Percentiles rank a stretch among this genome's conserved stretches.
Conservation (phyloP, 2,329 filamentous ascomycete genomes). For the Talaromyces verruculosus region DNA sequence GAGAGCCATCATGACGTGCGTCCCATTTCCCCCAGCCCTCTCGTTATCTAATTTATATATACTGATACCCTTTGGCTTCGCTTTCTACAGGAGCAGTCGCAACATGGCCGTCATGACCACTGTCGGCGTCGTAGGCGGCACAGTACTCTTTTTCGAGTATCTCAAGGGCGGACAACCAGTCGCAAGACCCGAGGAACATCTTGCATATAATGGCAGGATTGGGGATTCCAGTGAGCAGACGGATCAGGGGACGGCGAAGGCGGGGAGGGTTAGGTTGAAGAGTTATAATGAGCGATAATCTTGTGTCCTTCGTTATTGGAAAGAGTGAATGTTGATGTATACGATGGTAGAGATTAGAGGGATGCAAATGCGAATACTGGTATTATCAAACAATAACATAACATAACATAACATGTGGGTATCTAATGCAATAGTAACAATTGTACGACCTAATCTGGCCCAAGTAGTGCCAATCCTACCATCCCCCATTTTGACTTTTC, state of each 20-base stretch:
- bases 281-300: conserved; percentile 16
- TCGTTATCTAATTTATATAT: no score
- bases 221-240: conserved; percentile 12
- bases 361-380: no score
- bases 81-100: conserved; percentile 23
- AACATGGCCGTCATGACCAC: conserved; percentile 28
- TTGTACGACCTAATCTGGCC: background rate
- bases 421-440: conserved; percentile 16
- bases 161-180: conserved; percentile 24
- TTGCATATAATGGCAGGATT: conserved; percentile 22
- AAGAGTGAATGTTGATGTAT: background rate
- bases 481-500: background rate
- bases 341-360: background rate
- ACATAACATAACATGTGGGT: conserved; percentile 5
- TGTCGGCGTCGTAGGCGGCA: conserved; percentile 26
- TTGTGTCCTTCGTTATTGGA: background rate
- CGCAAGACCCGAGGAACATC: conserved; percentile 24
- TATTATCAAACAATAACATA: background rate
- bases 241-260: conserved; percentile 24
- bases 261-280: conserved; percentile 9
- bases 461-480: background rate
- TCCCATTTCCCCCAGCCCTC: background rate
- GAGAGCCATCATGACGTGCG: conserved; percentile 16
- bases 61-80: background rate
- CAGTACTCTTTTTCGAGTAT: conserved; percentile 26